Conservation (phyloP, 2,329 filamentous ascomycete genomes). For the Neonectria magnoliae region DNA sequence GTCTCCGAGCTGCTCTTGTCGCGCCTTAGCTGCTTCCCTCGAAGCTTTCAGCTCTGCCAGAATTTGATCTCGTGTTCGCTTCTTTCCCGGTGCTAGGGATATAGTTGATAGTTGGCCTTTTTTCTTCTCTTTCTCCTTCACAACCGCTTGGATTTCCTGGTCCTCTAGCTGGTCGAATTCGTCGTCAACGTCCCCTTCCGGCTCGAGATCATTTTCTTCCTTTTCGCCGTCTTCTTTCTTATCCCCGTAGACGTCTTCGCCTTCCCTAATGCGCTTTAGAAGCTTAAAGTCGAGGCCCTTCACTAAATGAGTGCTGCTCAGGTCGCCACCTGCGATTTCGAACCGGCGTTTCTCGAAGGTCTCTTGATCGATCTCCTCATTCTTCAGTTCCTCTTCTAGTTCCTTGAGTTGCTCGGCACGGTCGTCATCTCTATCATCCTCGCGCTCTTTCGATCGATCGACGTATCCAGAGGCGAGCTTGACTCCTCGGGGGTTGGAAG, state of each 20-base stretch:
- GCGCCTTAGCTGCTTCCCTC: constrained; percentile 67
- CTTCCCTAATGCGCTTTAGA: constrained; percentile 72
- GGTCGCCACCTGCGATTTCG: constrained; percentile 84
- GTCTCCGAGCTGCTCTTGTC: constrained; percentile 63
- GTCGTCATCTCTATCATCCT: constrained; percentile 62
- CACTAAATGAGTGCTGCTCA: constrained; percentile 84
- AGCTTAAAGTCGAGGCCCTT: constrained; percentile 92
- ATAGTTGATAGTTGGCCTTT: constrained; percentile 69
- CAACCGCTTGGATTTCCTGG: constrained; percentile 62
- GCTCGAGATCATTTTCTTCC: constrained; percentile 44
- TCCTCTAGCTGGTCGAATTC: constrained; percentile 70
- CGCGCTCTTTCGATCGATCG: constrained; percentile 78
- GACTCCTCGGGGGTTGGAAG: constrained; percentile 83
- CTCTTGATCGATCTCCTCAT: constrained; percentile 82
- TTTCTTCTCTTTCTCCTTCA: constrained; percentile 65
- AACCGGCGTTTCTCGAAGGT: constrained; percentile 80
- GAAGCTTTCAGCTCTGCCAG: constrained; percentile 73
- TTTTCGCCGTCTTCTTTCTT: constrained; percentile 41
- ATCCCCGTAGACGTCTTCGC: constrained; percentile 71
- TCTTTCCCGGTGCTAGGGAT: constrained; percentile 64
- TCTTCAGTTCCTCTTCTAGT: constrained; percentile 82
- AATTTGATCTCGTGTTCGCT: constrained; percentile 73
- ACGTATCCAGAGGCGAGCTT: constrained; percentile 83
- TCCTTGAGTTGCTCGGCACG: constrained; percentile 75
- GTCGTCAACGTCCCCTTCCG: constrained; percentile 65